Evolutionary conservation across 768 basidiomycete species (phyloP), one percentile per base, ranked within the genome.

Genomic region (Hypholoma fasciculare): DNA sequence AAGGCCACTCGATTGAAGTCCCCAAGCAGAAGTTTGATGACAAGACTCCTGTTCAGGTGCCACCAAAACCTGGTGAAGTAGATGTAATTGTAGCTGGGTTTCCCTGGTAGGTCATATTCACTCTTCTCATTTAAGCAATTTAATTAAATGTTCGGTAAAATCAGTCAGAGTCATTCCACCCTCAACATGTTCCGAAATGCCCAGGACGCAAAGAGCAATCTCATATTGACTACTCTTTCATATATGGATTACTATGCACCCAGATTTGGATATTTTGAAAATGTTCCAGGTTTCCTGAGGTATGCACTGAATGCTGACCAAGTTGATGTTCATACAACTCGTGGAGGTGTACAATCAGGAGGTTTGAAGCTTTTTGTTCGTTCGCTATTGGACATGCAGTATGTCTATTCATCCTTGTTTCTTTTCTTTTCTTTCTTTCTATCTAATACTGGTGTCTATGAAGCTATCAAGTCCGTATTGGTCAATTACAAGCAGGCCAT

Each of bases 121-220:
- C 14, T 61, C 17, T 34, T 48, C 17, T 27, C 36, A 12, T 58
- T 27, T 6, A 44, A 46, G 11, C 30, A 4, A 9, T 11, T 48
- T 50, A 37, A 49, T 37, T 40, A 17, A 63, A 13, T 20, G 7
- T n/a, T n/a, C 13, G 49, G 42, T 56, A 13, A 30, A 14, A 14
- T 52, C 26, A 92, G 90, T 66, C 90, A 92, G 69, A 80, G 86
- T 2, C 90, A 92, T 65, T 92, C 90, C 0, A 67, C 69, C 0
- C 68, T 92, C 17, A 93, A 93, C 66, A 89, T 85, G 83, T 90
- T 74, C 65, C 82, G 82, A 54, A 83, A 77, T 57, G 86, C 85
- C 6, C 78, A 85, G 59, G 90, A 93, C 63, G 67, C 70, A 16
- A 90, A 90, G 69, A 87, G 82, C 61, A 87, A 85, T 61, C 70